These are phyloP conservation scores for Serendipita sp. DNA, from an alignment of 768 basidiomycete genomes.

Conservation along the genomic window DNA sequence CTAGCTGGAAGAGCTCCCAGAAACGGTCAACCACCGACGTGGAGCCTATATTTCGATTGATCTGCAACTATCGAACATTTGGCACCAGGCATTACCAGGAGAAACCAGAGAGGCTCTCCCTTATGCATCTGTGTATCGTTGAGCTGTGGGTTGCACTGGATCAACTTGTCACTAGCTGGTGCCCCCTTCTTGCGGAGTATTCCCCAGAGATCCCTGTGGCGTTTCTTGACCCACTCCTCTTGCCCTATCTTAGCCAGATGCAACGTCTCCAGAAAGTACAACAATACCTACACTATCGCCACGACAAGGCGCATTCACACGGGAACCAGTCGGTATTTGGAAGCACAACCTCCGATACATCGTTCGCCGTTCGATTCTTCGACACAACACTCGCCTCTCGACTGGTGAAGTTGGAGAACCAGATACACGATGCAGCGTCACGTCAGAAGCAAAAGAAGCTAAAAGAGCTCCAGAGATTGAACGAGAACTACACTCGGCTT, in stretches of 20 bases:
- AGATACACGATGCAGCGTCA: slow-evolving; percentile 21
- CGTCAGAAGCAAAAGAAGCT: slow-evolving; percentile 14
- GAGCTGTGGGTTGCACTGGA: slow-evolving; percentile 38
- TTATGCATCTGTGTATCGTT: slow-evolving; percentile 31
- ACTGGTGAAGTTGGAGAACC: slow-evolving; percentile 16
- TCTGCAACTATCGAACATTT: background rate
- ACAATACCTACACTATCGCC: slow-evolving; percentile 22
- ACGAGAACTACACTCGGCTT: slow-evolving; percentile 10
- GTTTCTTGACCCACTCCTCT: slow-evolving; percentile 28
- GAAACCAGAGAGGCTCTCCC: slow-evolving; percentile 16
- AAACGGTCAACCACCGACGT: background rate
- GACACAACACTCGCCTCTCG: slow-evolving; percentile 7
- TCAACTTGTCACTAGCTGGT: slow-evolving; percentile 19
- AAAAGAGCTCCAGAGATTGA: slow-evolving; percentile 18
- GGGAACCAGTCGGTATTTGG: slow-evolving; percentile 23
- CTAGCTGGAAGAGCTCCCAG: background rate
- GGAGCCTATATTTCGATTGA: background rate
- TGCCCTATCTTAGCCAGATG: slow-evolving; percentile 21
- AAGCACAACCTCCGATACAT: slow-evolving; percentile 7
- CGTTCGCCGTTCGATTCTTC: slow-evolving; percentile 26
- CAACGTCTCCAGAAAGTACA: slow-evolving; percentile 18
- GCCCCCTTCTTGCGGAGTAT: slow-evolving; percentile 28
- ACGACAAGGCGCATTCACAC: slow-evolving; percentile 7
- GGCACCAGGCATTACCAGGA: background rate
- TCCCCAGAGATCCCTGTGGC: slow-evolving; percentile 29